Base-by-base conservation (phyloP, 805 yeast genomes). In the Ascoidea asiatica region DNA sequence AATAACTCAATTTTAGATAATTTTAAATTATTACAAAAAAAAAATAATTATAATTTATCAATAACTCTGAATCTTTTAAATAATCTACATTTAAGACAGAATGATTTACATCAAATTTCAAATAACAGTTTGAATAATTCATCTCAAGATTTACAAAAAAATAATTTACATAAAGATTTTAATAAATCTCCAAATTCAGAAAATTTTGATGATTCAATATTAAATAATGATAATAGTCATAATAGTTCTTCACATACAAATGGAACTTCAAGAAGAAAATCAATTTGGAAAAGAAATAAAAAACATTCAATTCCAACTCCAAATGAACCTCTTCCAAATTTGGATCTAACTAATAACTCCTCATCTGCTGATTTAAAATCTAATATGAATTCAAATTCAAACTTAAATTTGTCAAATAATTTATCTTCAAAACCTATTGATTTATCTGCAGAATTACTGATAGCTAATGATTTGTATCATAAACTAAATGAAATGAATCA, bases 281-380 rank as follows among this genome's bases (percentile, higher is more conserved):
- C 7, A n/a, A 6, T 19, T 21, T 7, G 43, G 23, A 19, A 21
- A 44, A 13, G 43, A 44, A 15, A 44, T n/a, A 21, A 43, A 29
- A 29, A 15, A 11, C 15, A 29, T 3, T n/a, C n/a, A n/a, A n/a
- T n/a, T n/a, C n/a, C n/a, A n/a, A 29, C 15, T 29, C 35, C 8
- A 29, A 29, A 29, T 29, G 15, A 11, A 11, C 15, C 35, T 29
- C 15, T 15, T 11, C 35, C 8, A 29, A 29, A 29, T 8, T 29
- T 29, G 8, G 35, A 29, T 15, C 8, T 3, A 8, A 29, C 8
- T 29, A 29, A 29, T 29, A 29, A 11, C 35, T 2, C 8, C 35
- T 2, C 35, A 11, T 11, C 2, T 15, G 8, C 35, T 29, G 8
- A 8, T 29, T 11, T 11, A 8, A 29, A 2, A 2, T 29, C 15